Base-by-base conservation (phyloP, 2,329 filamentous ascomycete species). In the Neoscytalidium dimidiatum region DNA sequence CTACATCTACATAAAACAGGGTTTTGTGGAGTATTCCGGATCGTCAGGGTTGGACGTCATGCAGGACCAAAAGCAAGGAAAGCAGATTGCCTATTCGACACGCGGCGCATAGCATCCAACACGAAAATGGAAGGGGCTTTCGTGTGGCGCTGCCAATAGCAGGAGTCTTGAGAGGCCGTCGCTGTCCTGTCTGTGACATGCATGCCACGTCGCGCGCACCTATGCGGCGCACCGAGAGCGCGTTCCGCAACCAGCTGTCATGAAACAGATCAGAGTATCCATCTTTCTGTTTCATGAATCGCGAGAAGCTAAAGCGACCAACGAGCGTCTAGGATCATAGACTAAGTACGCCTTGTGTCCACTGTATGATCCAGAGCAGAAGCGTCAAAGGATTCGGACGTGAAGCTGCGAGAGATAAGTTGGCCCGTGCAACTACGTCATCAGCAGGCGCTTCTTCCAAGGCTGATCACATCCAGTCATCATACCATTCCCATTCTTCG, bases 41-140 rank as follows among this genome's bases (percentile, higher is more conserved):
- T 52, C 31, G 46, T 31, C 51, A 51, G 43, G 56, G 26, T 44
- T 17, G 58, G 58, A 66, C 64, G 64, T 66, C 64, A 66, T 66
- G 64, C 48, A 56, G 58, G 64, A 41, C 58, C 35, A 46, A 31
- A 62, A 46, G 58, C 48, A 57, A 41, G 48, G 60, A 38, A 57
- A 23, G 7, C 26, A 1, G 56, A 48, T 60, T 46, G n/a, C 56
- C 56, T 56, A 23, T 57, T 51, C 31, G 14, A 51, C 44, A 53
- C 44, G 31, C 51, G 21, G 52, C 23, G 52, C 52, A 41, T n/a
- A 35, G 5, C 31, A 29, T 35, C 38, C 17, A 38, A 9, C 31
- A 17, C 56, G 56, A 17, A 31, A 28, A 28, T 6, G 53, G 53
- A 58, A 33, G 53, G n/a, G 46, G 23, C 21, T 41, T 6, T 43